Evolutionary conservation across 2,329 filamentous ascomycete genomes (phyloP), one percentile per base, ranked within the genome.

Genomic region (Trichoderma atrobrunneum): DNA sequence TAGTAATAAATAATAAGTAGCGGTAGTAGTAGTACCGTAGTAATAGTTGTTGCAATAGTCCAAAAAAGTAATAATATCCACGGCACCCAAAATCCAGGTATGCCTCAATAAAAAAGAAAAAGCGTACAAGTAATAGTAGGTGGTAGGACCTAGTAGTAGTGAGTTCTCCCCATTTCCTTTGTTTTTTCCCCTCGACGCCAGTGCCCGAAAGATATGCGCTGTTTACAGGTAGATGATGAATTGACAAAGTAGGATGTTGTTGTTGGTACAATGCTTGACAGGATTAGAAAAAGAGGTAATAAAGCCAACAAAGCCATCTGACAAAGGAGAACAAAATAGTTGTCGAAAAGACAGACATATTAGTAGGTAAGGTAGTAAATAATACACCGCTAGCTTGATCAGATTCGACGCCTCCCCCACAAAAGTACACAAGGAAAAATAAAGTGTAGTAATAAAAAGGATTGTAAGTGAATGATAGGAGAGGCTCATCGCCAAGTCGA

Each of bases 401-500:
- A 69, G 5, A 26, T 24, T 34, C 54, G 21, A 61, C 26, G 32
- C 28, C 56, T 34, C 21, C 18, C 36, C 28, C n/a, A 14, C 32
- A 57, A 51, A n/a, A 65, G 16, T 54, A 54, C 21, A 68, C 32
- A 70, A 36, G n/a, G 36, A 34, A 78, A 72, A 54, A 7, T 43
- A 43, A 43, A 43, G 39, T 43, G 39, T 43, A n/a, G 28, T 12
- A 24, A 54, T 16, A 51, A 1, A 24, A 51, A 69, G 11, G 30
- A 34, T 32, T n/a, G 21, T 12, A 32, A 7, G 26, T 57, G 16
- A 8, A 18, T 32, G 18, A 11, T 14, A 11, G 10, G 7, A 24
- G 3, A 7, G 51, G 24, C 18, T 74, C 71, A 88, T 78, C 86
- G 84, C 87, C 88, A 90, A 24, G 87, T 89, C 65, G 83, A 84